Evolutionary conservation across 441 rosid genomes (phyloP).

Genomic region (Populus hybrid): DNA sequence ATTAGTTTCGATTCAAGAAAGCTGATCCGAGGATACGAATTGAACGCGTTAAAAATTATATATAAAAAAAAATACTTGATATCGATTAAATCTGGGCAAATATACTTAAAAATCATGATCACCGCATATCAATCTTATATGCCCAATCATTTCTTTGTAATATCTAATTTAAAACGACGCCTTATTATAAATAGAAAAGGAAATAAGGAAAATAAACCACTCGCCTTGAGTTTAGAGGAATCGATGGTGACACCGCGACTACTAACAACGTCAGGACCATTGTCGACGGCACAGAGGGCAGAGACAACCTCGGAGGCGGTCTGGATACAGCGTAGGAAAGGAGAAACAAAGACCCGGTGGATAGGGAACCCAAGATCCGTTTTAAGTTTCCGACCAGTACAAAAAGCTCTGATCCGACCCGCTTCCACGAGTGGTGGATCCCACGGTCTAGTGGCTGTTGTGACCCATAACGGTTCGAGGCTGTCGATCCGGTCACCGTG

Average conservation of each 20-base stretch:
- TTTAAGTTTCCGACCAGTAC: constrained; percentile 48
- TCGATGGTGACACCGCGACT: not conserved
- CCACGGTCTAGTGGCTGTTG: constrained; percentile 69
- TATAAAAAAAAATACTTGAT: too few species aligned
- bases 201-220: constrained; percentile 46
- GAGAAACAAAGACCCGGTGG: constrained; percentile 83
- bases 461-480: constrained; percentile 56
- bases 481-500: constrained; percentile 87
- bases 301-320: too few species aligned
- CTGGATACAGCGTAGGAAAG: constrained; percentile 83
- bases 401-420: constrained; percentile 55
- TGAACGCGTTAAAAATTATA: too few species aligned
- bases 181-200: constrained; percentile 29
- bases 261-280: not conserved
- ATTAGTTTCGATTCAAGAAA: not conserved
- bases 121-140: not conserved
- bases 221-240: not conserved
- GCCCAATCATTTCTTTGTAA: not conserved
- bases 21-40: not conserved
- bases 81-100: too few species aligned
- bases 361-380: constrained; percentile 48
- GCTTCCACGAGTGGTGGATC: constrained; percentile 65
- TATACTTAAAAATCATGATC: not conserved
- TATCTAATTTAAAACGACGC: not conserved
- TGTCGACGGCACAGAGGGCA: not conserved